Percentiles rank a stretch among this genome's conserved stretches.
These are phyloP conservation scores for Theileria luwenshuni DNA, from an alignment of 169 alveolate genomes.

Conservation along the genomic window DNA sequence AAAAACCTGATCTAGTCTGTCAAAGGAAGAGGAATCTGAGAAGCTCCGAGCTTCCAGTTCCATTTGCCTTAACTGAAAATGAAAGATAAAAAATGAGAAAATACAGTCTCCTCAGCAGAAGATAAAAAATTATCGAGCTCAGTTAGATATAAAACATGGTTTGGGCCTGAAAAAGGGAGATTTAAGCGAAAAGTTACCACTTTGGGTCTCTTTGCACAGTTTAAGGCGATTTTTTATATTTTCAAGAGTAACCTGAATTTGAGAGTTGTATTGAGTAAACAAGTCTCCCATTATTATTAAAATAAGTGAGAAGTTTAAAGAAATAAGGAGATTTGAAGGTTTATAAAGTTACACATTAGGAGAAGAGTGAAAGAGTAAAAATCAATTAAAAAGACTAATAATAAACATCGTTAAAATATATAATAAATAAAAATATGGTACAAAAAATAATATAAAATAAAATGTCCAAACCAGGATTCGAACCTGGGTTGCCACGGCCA, in stretches of 20 bases:
- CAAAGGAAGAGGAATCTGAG: constrained; percentile 9
- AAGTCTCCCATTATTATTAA: constrained; percentile 54
- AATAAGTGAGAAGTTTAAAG: no score
- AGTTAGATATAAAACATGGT: constrained; percentile 28
- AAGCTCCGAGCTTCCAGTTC: constrained; percentile 66
- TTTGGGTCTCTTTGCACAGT: constrained; percentile 27
- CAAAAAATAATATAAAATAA: constrained; percentile 22
- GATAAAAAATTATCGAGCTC: constrained; percentile 36
- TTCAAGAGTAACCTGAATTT: constrained; percentile 22
- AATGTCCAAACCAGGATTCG: constrained; percentile 91
- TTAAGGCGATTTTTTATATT: constrained; percentile 28
- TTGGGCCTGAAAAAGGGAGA: constrained; percentile 11
- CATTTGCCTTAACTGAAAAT: constrained; percentile 49
- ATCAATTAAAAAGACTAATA: no score
- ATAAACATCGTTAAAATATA: neutral
- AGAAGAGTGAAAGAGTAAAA: neutral
- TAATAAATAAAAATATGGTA: constrained; percentile 5
- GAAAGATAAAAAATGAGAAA: neutral
- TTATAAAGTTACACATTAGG: constrained; percentile 10
- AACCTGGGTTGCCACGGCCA: constrained; percentile 93
- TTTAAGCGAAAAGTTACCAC: constrained; percentile 19
- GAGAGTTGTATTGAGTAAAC: constrained; percentile 56
- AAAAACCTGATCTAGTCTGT: constrained; percentile 42
- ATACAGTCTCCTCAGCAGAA: constrained; percentile 69
- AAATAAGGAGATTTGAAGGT: neutral